These are phyloP conservation scores for Acanthamoeba lenticulata DNA, from an alignment of 208 protist genomes.

Conservation along the genomic window DNA sequence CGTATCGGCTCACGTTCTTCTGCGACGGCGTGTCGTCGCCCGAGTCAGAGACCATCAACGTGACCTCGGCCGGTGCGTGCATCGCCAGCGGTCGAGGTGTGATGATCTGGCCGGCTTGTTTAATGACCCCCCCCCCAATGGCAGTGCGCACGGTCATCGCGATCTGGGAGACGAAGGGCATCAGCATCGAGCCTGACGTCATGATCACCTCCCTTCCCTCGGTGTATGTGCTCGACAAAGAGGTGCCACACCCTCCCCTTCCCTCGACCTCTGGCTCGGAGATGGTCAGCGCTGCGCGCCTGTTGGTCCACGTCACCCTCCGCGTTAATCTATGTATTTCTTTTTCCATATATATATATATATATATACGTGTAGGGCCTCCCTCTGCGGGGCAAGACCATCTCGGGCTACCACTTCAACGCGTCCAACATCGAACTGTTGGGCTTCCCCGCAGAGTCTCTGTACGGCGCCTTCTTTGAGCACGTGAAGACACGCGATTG, in stretches of 20 bases:
- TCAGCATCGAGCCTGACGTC: background rate
- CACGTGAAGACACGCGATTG: background rate
- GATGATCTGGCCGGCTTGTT: too few species aligned
- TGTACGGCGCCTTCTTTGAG: background rate
- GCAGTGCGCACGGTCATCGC: conserved; percentile 19
- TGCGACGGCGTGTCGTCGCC: background rate
- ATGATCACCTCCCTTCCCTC: background rate
- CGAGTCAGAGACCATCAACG: conserved; percentile 1
- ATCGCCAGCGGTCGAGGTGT: background rate
- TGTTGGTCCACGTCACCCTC: too few species aligned
- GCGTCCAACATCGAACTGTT: background rate
- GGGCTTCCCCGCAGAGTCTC: background rate
- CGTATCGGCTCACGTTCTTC: conserved; percentile 5
- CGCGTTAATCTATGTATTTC: too few species aligned
- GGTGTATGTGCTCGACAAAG: background rate
- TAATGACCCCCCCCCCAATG: background rate
- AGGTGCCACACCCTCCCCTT: background rate
- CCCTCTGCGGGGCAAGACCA: background rate
- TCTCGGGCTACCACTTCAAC: conserved; percentile 1
- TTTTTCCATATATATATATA: too few species aligned
- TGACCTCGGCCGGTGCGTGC: background rate
- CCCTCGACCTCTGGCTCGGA: background rate
- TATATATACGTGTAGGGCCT: too few species aligned
- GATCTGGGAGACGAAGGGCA: conserved; percentile 26
- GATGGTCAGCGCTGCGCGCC: too few species aligned